Conservation (phyloP, 805 yeast species). For the Kuraishia capsulata region DNA sequence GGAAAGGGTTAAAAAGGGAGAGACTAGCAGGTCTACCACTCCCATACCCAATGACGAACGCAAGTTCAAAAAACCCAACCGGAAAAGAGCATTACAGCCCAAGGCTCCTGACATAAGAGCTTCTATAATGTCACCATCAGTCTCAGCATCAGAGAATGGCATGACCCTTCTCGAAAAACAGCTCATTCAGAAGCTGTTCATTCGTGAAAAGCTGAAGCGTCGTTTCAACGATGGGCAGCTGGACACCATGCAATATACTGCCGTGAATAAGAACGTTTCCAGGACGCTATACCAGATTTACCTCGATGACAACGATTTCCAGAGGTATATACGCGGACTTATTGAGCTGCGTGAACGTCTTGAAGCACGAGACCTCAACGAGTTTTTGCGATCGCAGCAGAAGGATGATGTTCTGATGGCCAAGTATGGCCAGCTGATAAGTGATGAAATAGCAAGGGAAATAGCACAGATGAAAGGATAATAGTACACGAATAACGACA, state of each 20-base stretch:
- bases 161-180: constrained; percentile 27
- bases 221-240: constrained; percentile 29
- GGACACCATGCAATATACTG: constrained; percentile 32
- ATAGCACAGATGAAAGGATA: no score
- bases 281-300: constrained; percentile 39
- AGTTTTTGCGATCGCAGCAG: constrained; percentile 7
- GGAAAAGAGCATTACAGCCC: no score
- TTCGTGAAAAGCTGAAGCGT: constrained; percentile 43
- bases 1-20: constrained; percentile 13
- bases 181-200: constrained; percentile 44
- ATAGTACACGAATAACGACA: no score
- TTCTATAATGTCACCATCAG: no score
- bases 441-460: not conserved
- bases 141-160: no score
- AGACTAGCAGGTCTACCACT: not conserved
- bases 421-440: constrained; percentile 2
- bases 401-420: constrained; percentile 1
- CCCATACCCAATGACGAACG: not conserved
- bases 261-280: constrained; percentile 54
- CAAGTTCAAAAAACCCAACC: not conserved
- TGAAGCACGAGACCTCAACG: constrained; percentile 9
- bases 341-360: constrained; percentile 21
- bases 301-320: constrained; percentile 6
- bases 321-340: constrained; percentile 15
- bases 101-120: no score